Percentiles rank a stretch among this genome's conserved stretches.
phyloP scores from a whole-genome alignment of 2,329 filamentous ascomycete genomes.

The Rhynchosporium secalis region DNA sequence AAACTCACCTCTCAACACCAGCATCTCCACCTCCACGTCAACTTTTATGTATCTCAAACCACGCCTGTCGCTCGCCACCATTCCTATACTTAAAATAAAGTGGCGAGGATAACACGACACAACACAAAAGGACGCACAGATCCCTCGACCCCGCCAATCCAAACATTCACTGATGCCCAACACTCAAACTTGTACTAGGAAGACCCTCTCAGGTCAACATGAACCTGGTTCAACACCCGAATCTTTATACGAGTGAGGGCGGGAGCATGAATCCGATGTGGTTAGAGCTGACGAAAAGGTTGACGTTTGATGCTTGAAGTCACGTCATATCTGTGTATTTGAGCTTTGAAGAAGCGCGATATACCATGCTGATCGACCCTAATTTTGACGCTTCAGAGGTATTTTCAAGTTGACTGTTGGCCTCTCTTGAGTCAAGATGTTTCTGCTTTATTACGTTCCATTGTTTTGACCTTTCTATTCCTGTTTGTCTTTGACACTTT shows the following conservation, averaged over 20 bases:
- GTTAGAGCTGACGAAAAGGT: background rate
- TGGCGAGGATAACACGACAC: background rate
- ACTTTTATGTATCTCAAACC: background rate
- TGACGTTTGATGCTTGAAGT: background rate
- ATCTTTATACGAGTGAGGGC: background rate
- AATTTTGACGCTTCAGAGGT: background rate
- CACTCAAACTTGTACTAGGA: background rate
- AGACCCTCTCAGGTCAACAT: background rate
- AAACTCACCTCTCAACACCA: background rate
- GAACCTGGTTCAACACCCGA: background rate
- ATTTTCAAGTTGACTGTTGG: background rate
- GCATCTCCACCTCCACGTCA: background rate
- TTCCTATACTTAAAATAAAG: background rate
- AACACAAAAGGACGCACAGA: background rate
- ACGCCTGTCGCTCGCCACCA: background rate
- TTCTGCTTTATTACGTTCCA: background rate
- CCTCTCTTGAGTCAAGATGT: background rate
- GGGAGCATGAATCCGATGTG: slow-evolving; percentile 9
- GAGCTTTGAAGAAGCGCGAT: background rate
- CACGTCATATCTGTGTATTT: background rate
- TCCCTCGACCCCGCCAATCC: background rate
- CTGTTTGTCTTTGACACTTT: background rate
- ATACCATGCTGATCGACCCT: background rate
- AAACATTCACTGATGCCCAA: background rate
- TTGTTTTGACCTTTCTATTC: background rate